phyloP scores from a whole-genome alignment of 177 flowering plant species.

The Vitis hybrid region DNA sequence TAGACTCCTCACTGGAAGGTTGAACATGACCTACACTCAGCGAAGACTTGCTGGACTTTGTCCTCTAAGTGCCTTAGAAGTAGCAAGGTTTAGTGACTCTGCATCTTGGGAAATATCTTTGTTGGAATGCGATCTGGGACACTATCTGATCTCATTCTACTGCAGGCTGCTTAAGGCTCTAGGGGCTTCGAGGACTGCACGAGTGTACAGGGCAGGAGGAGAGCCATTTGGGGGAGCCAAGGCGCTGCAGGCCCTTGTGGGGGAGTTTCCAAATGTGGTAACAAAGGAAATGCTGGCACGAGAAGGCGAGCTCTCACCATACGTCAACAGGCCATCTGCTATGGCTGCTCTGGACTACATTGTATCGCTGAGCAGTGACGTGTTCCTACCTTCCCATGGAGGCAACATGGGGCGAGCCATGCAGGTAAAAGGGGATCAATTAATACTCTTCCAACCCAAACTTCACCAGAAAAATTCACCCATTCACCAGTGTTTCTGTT shows the following conservation, averaged over 20 bases:
- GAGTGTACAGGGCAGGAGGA: constrained; percentile 72
- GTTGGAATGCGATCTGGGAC: neutral
- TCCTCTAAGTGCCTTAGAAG: constrained; percentile 60
- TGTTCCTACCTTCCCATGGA: constrained; percentile 77
- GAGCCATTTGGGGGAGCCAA: constrained; percentile 59
- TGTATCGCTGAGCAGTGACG: constrained; percentile 66
- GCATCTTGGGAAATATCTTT: too few species aligned
- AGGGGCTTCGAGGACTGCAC: constrained; percentile 57
- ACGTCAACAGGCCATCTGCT: constrained; percentile 43
- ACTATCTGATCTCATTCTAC: too few species aligned
- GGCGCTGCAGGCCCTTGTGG: constrained; percentile 52
- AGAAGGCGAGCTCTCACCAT: constrained; percentile 55
- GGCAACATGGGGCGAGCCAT: constrained; percentile 79
- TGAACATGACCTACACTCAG: constrained; percentile 43
- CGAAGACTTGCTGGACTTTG: constrained; percentile 64
- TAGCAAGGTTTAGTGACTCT: constrained; percentile 51
- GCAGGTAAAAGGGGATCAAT: constrained; percentile 37
- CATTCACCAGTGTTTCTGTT: neutral
- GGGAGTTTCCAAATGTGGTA: constrained; percentile 52
- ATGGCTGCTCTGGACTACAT: constrained; percentile 83
- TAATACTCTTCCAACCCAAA: too few species aligned
- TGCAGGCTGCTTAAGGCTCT: constrained; percentile 66
- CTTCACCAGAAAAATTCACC: too few species aligned
- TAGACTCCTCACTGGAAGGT: constrained; percentile 50
- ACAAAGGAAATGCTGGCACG: constrained; percentile 55